Evolutionary conservation across 2,329 filamentous ascomycete species (phyloP), one percentile per base, ranked within the genome.

Genomic region (Fusarium bulbicola): DNA sequence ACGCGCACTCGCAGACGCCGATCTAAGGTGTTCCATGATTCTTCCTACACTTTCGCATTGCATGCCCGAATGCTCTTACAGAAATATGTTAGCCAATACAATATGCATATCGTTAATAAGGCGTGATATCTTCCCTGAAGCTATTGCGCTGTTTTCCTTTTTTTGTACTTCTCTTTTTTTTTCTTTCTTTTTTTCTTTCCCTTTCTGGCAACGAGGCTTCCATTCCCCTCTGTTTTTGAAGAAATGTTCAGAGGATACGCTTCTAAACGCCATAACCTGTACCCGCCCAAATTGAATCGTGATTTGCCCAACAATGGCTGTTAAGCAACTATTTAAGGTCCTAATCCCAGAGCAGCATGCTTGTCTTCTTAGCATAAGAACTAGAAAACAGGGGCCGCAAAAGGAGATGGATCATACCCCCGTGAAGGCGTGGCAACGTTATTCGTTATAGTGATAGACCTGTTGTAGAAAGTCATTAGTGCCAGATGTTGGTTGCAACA

Each of bases 401-500:
- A 45, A 45, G 53, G 26, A 47, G 47, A 46, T 73, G 52, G 63
- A 66, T 47, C 30, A 63, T 63, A 57, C 65, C 66, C 32, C 37
- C 43, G 36, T 43, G 47, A 50, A 64, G 21, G 20, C 58, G 46
- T 40, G 42, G n/a, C 37, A 39, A 68, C 68, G 78, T 86, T 88
- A 95, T 85, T 97, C 93, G 81, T 97, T 95, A 85, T 94, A 95
- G 82, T 97, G 93, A 82, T 95, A 97, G 71, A 96, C 92, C 93
- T 96, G 26, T 47, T 20, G 26, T 28, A 73, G 18, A 70, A 47
- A 34, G 21, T 47, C 62, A 64, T 79, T 61, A 76, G 74, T 59
- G 18, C 18, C 40, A 13, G 6, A 20, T 16, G 8, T 53, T 28
- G 20, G 21, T 24, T 24, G 16, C 9, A 24, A 32, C 15, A 10